A percentile compares a stretch with the other conserved stretches of the same genome.
phyloP scores from a whole-genome alignment of 2,329 filamentous ascomycete genomes.

The Bipolaris cookei region DNA sequence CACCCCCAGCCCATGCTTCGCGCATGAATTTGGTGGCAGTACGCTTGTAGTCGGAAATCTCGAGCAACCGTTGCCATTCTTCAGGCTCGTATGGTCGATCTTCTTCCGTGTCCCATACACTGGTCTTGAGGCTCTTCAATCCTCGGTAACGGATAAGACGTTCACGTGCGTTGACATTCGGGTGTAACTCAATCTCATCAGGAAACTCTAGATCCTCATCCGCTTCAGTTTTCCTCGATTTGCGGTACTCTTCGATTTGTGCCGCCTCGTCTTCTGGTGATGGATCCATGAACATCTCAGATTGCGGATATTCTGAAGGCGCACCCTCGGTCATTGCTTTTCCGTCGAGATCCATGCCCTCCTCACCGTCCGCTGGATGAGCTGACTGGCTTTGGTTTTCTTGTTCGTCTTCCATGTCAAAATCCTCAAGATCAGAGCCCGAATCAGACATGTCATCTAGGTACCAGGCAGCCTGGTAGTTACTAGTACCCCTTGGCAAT shows the following conservation, averaged over 20 bases:
- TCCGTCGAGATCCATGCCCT: constrained; percentile 63
- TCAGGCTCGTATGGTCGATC: constrained; percentile 86
- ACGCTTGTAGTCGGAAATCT: constrained; percentile 87
- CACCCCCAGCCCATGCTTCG: constrained; percentile 87
- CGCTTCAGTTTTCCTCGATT: constrained; percentile 77
- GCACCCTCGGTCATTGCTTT: constrained; percentile 73
- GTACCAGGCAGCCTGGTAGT: constrained; percentile 95
- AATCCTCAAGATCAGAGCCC: constrained; percentile 76
- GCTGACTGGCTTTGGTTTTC: constrained; percentile 60
- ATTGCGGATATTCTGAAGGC: constrained; percentile 89
- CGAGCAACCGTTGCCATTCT: constrained; percentile 85
- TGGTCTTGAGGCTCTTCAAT: constrained; percentile 87
- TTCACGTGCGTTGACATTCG: constrained; percentile 84
- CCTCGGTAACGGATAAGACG: constrained; percentile 86
- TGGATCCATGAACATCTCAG: constrained; percentile 85
- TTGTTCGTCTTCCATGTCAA: constrained; percentile 65
- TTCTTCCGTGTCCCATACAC: constrained; percentile 86
- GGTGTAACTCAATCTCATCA: constrained; percentile 93
- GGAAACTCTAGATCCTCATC: constrained; percentile 95
- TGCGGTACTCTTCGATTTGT: constrained; percentile 81
- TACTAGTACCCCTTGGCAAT: constrained; percentile 88
- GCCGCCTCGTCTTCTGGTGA: constrained; percentile 82
- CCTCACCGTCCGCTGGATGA: constrained; percentile 82
- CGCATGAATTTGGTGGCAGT: constrained; percentile 76
- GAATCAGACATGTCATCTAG: constrained; percentile 81